These are phyloP conservation scores for Groenewaldozyma tartarivorans DNA, from an alignment of 805 yeast genomes.

Conservation along the genomic window DNA sequence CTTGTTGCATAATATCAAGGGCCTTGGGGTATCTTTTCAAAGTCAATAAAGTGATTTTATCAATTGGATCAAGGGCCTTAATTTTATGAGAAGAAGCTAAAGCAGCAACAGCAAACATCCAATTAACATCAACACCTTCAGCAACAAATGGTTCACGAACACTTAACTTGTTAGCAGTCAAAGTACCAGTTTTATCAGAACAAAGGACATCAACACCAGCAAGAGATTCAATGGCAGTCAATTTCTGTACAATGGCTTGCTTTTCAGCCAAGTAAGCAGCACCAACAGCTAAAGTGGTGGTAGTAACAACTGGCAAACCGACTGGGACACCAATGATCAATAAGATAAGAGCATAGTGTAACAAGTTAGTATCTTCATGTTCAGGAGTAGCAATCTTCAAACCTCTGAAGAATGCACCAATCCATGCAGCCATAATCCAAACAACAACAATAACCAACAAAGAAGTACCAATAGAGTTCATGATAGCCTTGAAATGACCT, in stretches of 20 bases:
- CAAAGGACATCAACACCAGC: conserved; percentile 97
- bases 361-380: conserved; percentile 37
- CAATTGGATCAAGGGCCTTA: conserved; percentile 96
- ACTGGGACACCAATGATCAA: conserved; percentile 98
- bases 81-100: conserved; percentile 96
- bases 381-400: conserved; percentile 64
- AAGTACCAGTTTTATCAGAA: conserved; percentile 96
- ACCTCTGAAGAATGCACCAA: conserved; percentile 92
- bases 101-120: conserved; percentile 95
- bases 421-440: conserved; percentile 83
- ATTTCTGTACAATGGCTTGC: conserved; percentile 93
- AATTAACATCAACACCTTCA: conserved; percentile 94
- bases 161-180: conserved; percentile 91
- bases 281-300: conserved; percentile 98
- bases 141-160: conserved; percentile 97
- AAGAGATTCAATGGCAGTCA: conserved; percentile 91
- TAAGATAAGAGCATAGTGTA: conserved; percentile 88
- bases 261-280: conserved; percentile 96
- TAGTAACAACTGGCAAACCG: conserved; percentile 96
- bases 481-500: conserved; percentile 96
- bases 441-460: conserved; percentile 78
- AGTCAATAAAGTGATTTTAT: conserved; percentile 90
- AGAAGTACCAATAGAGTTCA: conserved; percentile 94
- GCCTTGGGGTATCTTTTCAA: conserved; percentile 87
- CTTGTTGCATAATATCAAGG: conserved; percentile 31